These are phyloP conservation scores for Botrytis squamosa DNA, from an alignment of 2,329 filamentous ascomycete species.

Conservation along the genomic window DNA sequence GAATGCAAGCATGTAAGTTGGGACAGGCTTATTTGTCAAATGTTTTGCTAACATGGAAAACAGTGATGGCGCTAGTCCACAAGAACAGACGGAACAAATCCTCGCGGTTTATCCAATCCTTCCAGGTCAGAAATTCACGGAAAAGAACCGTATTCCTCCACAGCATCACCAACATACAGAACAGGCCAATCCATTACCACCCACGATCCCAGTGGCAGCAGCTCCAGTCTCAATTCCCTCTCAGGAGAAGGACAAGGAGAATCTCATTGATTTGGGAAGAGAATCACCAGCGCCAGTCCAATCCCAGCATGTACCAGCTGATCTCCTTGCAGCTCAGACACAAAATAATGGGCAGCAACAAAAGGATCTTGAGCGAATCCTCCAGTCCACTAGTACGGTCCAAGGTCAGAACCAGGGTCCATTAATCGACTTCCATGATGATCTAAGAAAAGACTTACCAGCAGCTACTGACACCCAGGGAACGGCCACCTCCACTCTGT, in stretches of 20 bases:
- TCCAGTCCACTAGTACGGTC: constrained; percentile 31
- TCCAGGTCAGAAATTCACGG: constrained; percentile 64
- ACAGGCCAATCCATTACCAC: constrained; percentile 23
- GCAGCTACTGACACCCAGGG: constrained; percentile 23
- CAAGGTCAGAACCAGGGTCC: constrained; percentile 22
- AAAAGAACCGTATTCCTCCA: constrained; percentile 57
- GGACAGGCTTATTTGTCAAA: neutral
- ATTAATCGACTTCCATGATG: constrained; percentile 54
- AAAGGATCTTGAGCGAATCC: constrained; percentile 34
- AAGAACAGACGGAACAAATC: constrained; percentile 77
- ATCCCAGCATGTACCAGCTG: constrained; percentile 26
- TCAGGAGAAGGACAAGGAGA: constrained; percentile 36
- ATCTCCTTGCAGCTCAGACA: constrained; percentile 33
- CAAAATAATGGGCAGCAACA: constrained; percentile 33
- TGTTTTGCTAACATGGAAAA: constrained; percentile 23
- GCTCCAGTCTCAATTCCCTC: constrained; percentile 18
- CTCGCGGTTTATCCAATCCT: constrained; percentile 83
- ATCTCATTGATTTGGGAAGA: constrained; percentile 60
- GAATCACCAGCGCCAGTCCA: constrained; percentile 24
- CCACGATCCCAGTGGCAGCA: constrained; percentile 15
- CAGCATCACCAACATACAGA: constrained; percentile 31
- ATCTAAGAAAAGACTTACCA: constrained; percentile 53
- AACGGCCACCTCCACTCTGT: constrained; percentile 22
- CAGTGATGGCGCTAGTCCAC: constrained; percentile 63
- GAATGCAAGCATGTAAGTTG: constrained; percentile 73